Base-by-base conservation (phyloP, 177 flowering plant genomes). In the Vitis hybrid region DNA sequence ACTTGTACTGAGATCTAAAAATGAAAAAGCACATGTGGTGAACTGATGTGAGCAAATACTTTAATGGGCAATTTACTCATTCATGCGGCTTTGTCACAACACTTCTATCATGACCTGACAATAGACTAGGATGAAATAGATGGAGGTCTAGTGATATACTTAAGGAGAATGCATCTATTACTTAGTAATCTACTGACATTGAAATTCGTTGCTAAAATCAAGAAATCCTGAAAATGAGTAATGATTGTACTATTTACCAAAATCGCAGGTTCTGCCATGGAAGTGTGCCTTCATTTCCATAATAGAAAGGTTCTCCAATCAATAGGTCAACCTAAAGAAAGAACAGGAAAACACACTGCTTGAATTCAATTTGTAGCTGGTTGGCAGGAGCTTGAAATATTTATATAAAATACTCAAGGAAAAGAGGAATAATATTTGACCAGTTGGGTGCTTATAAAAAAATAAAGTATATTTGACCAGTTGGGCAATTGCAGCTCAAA, bases 241-340 rank as follows among this genome's bases (percentile, higher is more conserved):
- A 11, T 1, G 31, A 61, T 7, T 19, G 71, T 1, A 50, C 26
- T 51, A 73, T 65, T 73, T 82, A 94, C 99, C 99, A 94, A 77
- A 94, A 93, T 48, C 94, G 90, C 72, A 94, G 80, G 69, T 85
- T 87, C 73, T 90, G 92, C 99, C 99, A 94, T 61, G 99, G 99
- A 78, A 94, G 97, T 79, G 65, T 76, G 59, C 82, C 83, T 10
- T 94, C 98, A 76, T 71, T 77, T 68, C 93, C 98, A 80, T 58
- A 77, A 67, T 94, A 93, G 75, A 85, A 94, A 14, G 99, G 99
- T 69, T 93, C 99, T 63, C 86, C 93, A 73, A 94, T 63, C 58
- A 94, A 71, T 61, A 94, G 67, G 72, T 91, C 92, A 77, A 90
- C 87, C 99, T 94, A 78, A 69, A 75, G 20, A 81, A 15, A 34